Evolutionary conservation across 805 yeast genomes (phyloP).

Genomic region (Candida parachauliodes): DNA sequence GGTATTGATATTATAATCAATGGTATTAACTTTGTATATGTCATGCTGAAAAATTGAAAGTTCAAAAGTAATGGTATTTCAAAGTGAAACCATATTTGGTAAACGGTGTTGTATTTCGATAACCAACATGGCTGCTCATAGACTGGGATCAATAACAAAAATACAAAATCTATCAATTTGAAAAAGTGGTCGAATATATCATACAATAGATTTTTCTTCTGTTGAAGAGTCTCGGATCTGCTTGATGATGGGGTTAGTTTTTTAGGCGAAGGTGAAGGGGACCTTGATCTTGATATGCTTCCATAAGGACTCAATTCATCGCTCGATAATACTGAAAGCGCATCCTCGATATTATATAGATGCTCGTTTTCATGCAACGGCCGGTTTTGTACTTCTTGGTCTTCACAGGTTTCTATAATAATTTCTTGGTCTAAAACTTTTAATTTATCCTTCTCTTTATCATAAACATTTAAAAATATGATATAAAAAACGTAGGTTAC

Average conservation of each 20-base stretch:
- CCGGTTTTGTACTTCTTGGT: too few species aligned
- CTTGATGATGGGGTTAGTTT: background rate
- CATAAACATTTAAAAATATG: constrained; percentile 17
- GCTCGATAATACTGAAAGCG: constrained; percentile 16
- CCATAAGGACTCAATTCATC: constrained; percentile 13
- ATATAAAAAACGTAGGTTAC: constrained; percentile 22
- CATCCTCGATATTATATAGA: constrained; percentile 21
- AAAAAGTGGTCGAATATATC: constrained; percentile 6
- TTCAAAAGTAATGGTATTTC: constrained; percentile 17
- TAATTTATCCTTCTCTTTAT: constrained; percentile 16
- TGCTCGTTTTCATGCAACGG: constrained; percentile 9
- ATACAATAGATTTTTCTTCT: background rate
- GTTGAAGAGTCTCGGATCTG: background rate
- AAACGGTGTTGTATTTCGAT: background rate
- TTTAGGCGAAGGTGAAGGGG: constrained; percentile 1
- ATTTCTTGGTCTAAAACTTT: constrained; percentile 10
- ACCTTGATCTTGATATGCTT: constrained; percentile 1
- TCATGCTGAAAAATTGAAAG: constrained; percentile 15
- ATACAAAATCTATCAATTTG: constrained; percentile 11
- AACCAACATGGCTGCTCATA: constrained; percentile 5
- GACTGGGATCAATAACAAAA: constrained; percentile 16
- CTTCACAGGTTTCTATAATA: constrained; percentile 3
- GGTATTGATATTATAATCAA: background rate
- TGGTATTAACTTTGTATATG: background rate
- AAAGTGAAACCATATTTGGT: constrained; percentile 14